Evolutionary conservation across 306 rosid genomes (phyloP), one percentile per base, ranked within the genome.

Genomic region (Nissolia schottii): DNA sequence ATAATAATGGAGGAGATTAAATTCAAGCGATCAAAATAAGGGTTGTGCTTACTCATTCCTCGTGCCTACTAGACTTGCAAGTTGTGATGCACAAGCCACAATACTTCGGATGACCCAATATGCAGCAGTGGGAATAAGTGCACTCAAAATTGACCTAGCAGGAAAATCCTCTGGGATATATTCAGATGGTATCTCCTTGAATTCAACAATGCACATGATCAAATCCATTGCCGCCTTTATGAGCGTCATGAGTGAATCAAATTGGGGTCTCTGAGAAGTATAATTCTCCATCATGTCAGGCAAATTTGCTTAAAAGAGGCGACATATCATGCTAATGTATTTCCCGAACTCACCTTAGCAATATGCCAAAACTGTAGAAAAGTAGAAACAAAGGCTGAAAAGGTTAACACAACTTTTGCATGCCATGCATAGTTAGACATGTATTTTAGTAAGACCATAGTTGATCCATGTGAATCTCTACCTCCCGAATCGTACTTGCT

Each of bases 361-460:
- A n/a, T n/a, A 38, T 91, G 97, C 96, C 96, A 89, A 77, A 89
- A 85, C 70, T 95, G 63, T 79, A 86, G 54, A 67, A 84, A 38
- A 85, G 86, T 37, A n/a, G n/a, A n/a, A n/a, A 96, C 76, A 80
- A 86, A 91, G 3, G 96, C 96, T n/a, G 96, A 96, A 10, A 95
- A 57, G 58, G 93, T 28, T 46, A 91, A 50, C 56, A 86, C 99
- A 63, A 89, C 89, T 85, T 94, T 94, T 45, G 93, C 88, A 79
- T 94, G 97, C 97, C 97, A 91, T 23, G 93, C 62, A 69, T 88
- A 91, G 77, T 54, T 84, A 2, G 96, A 79, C 22, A 91, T 83
- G 62, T 70, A 75, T 73, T 80, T 85, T 71, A 91, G 80, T 50
- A 89, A 31, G 63, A 79, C 87, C 83, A 89, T 76, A 1, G 96